Evolutionary conservation across 768 basidiomycete genomes (phyloP).

Genomic region (Hortiboletus flavorubellus): DNA sequence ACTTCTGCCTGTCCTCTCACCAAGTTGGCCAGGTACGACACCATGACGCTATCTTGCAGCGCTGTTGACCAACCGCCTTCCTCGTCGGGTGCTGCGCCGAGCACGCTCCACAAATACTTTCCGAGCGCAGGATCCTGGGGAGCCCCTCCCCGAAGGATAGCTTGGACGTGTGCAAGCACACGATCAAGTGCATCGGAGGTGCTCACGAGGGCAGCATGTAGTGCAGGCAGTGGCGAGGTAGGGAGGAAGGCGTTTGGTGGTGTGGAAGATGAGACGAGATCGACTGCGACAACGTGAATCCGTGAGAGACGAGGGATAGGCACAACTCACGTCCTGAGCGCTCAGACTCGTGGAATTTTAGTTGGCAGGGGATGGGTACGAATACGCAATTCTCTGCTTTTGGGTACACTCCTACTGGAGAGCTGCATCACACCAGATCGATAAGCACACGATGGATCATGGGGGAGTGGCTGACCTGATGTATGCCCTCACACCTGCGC

Average conservation of each 20-base stretch:
- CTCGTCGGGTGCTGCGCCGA: conserved; percentile 69
- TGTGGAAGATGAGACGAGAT: conserved; percentile 58
- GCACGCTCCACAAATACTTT: conserved; percentile 85
- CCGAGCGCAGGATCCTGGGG: conserved; percentile 84
- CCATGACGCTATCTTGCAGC: conserved; percentile 90
- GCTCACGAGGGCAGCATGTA: conserved; percentile 50
- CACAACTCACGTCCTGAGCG: conserved; percentile 72
- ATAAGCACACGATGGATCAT: conserved; percentile 7
- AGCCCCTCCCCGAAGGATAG: conserved; percentile 72
- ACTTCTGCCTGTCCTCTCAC: conserved; percentile 93
- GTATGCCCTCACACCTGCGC: conserved; percentile 81
- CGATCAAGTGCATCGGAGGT: conserved; percentile 81
- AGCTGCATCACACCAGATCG: conserved; percentile 40
- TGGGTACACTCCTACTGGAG: conserved; percentile 83
- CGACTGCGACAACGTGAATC: conserved; percentile 49
- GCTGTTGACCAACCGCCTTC: conserved; percentile 72
- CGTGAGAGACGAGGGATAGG: not conserved
- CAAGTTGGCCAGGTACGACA: conserved; percentile 91
- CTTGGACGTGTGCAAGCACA: conserved; percentile 80
- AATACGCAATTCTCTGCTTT: conserved; percentile 97
- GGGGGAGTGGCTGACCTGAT: conserved; percentile 55
- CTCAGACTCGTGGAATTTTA: conserved; percentile 81
- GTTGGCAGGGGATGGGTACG: conserved; percentile 83
- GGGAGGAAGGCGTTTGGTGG: conserved; percentile 35
- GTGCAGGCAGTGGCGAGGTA: conserved; percentile 57